Evolutionary conservation across 805 yeast genomes (phyloP), one percentile per base, ranked within the genome.

Genomic region (Priceomyces castillae): DNA sequence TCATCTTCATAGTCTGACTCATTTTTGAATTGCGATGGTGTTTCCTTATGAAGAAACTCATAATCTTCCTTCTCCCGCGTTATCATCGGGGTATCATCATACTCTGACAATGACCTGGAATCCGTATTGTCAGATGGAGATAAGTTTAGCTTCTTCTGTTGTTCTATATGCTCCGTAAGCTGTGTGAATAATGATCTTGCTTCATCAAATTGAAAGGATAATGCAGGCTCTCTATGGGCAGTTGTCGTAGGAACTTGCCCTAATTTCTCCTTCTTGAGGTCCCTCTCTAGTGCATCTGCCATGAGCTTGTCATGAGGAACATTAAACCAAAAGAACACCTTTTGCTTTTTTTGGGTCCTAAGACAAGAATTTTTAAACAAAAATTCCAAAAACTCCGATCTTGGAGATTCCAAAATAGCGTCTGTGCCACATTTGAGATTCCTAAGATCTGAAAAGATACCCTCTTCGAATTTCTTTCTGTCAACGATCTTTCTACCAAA

Each of bases 401-500:
- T 81, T 12, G 98, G 96, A 37, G 79, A 80, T 61, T 92, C 98
- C 45, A 92, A 69, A 3, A 88, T 77, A 11, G 98, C 96, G 69
- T 89, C 92, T 4, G 81, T 75, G 17, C 94, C 95, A 59, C 89
- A 80, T 65, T 90, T 92, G 47, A 94, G 71, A 49, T 86, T 81
- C 52, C 99, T 78, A 50, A 92, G 68, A 62, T 94, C 98, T 6
- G 95, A 85, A 54, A 94, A 92, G 20, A 92, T 82, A 16, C 98
- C 97, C 67, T 92, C 99, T 69, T 92, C 98, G 59, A 92, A 92
- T 67, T 94, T 92, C 66, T 94, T 90, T 53, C 95, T 74, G 62
- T 94, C 97, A 15, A 78, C 62, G 18, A 94, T 81, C 47, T 78
- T 78, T 48, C 98, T 74, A 0, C 99, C 99, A 69, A 92, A 87